Evolutionary conservation across 2,329 filamentous ascomycete species (phyloP).

Genomic region (Albifimbria verrucaria): DNA sequence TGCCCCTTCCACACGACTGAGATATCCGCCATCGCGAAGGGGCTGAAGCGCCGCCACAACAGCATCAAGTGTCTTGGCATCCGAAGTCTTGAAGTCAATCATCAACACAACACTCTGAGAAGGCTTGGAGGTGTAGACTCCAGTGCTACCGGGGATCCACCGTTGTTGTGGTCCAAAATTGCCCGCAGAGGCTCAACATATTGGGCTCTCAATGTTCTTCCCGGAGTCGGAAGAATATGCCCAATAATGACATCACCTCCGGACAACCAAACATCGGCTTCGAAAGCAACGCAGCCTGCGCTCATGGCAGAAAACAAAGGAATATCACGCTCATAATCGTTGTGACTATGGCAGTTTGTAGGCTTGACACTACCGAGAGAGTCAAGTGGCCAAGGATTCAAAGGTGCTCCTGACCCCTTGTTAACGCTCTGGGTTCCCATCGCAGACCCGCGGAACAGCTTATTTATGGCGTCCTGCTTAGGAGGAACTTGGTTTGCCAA

Average conservation of each 20-base stretch:
- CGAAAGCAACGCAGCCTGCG: slow-evolving; percentile 59
- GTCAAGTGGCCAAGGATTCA: slow-evolving; percentile 13
- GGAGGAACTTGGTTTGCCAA: slow-evolving; percentile 8
- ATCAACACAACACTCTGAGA: slow-evolving; percentile 57
- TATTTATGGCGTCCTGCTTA: slow-evolving; percentile 13
- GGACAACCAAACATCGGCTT: slow-evolving; percentile 67
- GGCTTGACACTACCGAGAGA: slow-evolving; percentile 11
- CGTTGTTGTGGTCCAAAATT: slow-evolving; percentile 49
- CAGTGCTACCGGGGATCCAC: slow-evolving; percentile 21
- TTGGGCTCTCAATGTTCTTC: slow-evolving; percentile 56
- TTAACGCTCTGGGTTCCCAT: slow-evolving; percentile 14
- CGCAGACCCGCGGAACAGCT: slow-evolving; percentile 8
- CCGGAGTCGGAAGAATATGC: slow-evolving; percentile 54
- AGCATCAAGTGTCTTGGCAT: slow-evolving; percentile 11
- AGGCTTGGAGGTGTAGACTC: slow-evolving; percentile 54
- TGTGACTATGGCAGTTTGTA: slow-evolving; percentile 58
- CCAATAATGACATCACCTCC: slow-evolving; percentile 57
- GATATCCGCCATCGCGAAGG: slow-evolving; percentile 55
- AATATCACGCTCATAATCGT: slow-evolving; percentile 65
- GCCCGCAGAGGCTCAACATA: slow-evolving; percentile 63
- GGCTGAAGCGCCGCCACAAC: slow-evolving; percentile 43
- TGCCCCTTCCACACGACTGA: slow-evolving; percentile 50
- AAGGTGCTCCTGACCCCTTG: slow-evolving; percentile 10
- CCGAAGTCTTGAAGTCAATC: slow-evolving; percentile 63
- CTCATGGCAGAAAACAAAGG: slow-evolving; percentile 61